Base-by-base conservation (phyloP, 73 alveolate species). In the Paramecium sexaurelia region DNA sequence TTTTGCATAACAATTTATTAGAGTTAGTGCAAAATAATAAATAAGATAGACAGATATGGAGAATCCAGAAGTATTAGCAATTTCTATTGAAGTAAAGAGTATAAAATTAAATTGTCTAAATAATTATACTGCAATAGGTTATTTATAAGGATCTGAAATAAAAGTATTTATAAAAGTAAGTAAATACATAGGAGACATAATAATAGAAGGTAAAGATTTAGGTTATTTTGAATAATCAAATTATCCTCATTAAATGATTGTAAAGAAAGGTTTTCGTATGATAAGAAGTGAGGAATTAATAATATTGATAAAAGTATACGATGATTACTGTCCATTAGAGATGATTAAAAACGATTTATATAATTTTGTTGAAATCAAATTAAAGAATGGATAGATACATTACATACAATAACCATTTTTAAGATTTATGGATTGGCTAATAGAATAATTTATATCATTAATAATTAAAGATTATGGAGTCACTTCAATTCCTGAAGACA, bases 401-500 rank as follows among this genome's bases (percentile, higher is more conserved):
- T 78, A 78, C 24, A 26, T 78, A 13, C 9, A 78, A 43, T 78
- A 78, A 17, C 90, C 90, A 39, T 78, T 78, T 17, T 19, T 78
- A 22, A 20, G 90, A 45, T 78, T 78, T 15, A 41, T 78, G 73
- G 90, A 78, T 78, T 78, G 43, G 43, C 6, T 78, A 6, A 78
- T 78, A 20, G 90, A 78, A 43, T 22, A 78, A 78, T 78, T 78
- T 24, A 41, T 78, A 40, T 32, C 90, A 6, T 40, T 78, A 11
- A 41, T 39, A 11, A 78, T 78, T 9, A 78, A 78, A 20, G 90
- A 78, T 43, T 78, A 36, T 26, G 75, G 55, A 17, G 40, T 78
- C 0, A 43, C 29, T 27, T 17, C 75, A 13, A 39, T 41, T 24
- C 75, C 68, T 40, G 1, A 19, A 11, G 71, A 39, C 0, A 13